Base-by-base conservation (phyloP, 495 filamentous ascomycete species). In the Xylaria castorea region DNA sequence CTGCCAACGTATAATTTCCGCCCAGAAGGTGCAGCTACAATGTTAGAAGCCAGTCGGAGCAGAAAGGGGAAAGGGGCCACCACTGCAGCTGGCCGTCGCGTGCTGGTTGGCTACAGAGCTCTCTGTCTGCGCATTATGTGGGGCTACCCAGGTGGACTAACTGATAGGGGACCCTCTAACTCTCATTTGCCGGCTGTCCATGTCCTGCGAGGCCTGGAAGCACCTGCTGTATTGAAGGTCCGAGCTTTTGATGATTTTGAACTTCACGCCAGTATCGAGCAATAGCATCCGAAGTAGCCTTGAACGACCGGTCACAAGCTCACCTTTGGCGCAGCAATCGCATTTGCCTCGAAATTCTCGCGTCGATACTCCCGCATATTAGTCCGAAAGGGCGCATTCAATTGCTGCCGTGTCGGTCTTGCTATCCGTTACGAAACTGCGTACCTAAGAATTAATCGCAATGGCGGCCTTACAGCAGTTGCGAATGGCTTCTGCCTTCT, bases 1-100 rank as follows among this genome's bases (percentile, higher is more conserved):
- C 80, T 81, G 78, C 80, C 70, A 81, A 81, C 83, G 78, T 84
- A 84, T 84, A 84, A 86, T 85, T 86, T 84, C 83, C 83, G 75
- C 79, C 55, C 79, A 80, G 77, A 75, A 78, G 77, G 75, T 78
- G 73, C 75, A 83, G 79, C 79, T 79, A 76, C 71, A 70, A 68
- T 71, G 51, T 18, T 57, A 6, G 27, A 53, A 44, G 22, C 25
- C 70, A 40, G 12, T 60, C 64, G 27, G 20, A 6, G 9, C 12
- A 64, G 55, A 51, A 73, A 73, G 44, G 66, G 71, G 66, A 48
- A 38, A 69, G 46, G 48, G 70, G 67, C 48, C 53, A 53, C 68
- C 1, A 34, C 38, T 55, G 60, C 69, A 64, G 14, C 38, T 11
- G 22, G 42, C n/a, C 8, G 40, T 42, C 42, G 44, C 71, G 40